Evolutionary conservation across 768 basidiomycete genomes (phyloP).

Genomic region (Lentinula lateritia): DNA sequence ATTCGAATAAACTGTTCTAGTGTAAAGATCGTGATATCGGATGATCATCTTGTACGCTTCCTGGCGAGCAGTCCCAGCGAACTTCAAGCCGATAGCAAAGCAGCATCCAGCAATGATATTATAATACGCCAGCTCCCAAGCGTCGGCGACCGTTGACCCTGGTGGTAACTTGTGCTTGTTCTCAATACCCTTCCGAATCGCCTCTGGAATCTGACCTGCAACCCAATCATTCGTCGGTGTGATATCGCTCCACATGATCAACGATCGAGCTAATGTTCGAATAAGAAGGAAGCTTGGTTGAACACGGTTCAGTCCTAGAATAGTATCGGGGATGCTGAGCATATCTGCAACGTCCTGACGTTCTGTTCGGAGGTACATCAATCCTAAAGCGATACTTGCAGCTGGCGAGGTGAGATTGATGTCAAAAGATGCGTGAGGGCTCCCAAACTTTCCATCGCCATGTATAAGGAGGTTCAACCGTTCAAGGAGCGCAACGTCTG

Average conservation of each 20-base stretch:
- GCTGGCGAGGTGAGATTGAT: slow-evolving; percentile 89
- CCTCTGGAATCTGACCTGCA: slow-evolving; percentile 57
- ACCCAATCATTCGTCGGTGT: slow-evolving; percentile 73
- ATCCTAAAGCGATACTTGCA: slow-evolving; percentile 81
- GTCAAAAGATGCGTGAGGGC: slow-evolving; percentile 56
- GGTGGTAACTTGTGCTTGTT: slow-evolving; percentile 28
- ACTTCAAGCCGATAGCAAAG: slow-evolving; percentile 88
- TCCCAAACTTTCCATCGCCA: slow-evolving; percentile 50
- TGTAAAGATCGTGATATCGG: slow-evolving; percentile 76
- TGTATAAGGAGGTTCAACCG: slow-evolving; percentile 73
- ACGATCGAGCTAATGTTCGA: slow-evolving; percentile 65
- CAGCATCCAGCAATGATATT: slow-evolving; percentile 89
- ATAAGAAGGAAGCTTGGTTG: slow-evolving; percentile 85
- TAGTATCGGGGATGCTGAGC: slow-evolving; percentile 76
- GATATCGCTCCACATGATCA: slow-evolving; percentile 88
- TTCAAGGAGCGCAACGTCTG: slow-evolving; percentile 65
- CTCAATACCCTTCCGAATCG: slow-evolving; percentile 59
- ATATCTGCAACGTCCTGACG: slow-evolving; percentile 84
- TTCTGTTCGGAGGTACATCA: slow-evolving; percentile 89
- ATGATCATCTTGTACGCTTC: slow-evolving; percentile 84
- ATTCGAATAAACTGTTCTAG: slow-evolving; percentile 59
- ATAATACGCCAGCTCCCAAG: slow-evolving; percentile 85
- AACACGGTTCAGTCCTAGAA: slow-evolving; percentile 74
- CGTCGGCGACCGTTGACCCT: slow-evolving; percentile 54
- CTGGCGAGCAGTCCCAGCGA: slow-evolving; percentile 88